Evolutionary conservation across 331 rosid species (phyloP), one percentile per base, ranked within the genome.

Genomic region (Erythrophleum ivorense): DNA sequence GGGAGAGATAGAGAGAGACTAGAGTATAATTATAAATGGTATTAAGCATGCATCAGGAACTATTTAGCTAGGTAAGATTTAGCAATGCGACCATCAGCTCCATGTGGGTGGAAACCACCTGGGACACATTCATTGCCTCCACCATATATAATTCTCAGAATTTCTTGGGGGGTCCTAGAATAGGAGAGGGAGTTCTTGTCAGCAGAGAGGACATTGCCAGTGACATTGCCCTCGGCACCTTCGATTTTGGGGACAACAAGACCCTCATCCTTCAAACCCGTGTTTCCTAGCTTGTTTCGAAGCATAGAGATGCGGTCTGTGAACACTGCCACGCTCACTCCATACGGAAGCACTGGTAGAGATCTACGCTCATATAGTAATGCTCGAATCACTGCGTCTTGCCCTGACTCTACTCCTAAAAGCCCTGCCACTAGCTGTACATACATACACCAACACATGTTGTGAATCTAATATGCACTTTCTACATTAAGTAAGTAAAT

Each of bases 341-440:
- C 88, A 41, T 91, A 91, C 0, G 90, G 91, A 0, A 36, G 9
- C 65, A 91, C 84, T 73, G 68, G 3, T 78, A 89, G 21, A 84
- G 76, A 73, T 84, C 33, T 49, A 79, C 48, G 67, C 87, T 55
- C 71, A 40, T 65, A 65, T 6, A 36, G 9, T 14, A 65, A 15
- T 2, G 48, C 71, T 65, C 48, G 48, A 33, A 91, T 87, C 2
- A 86, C 88, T n/a, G 94, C 92, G 75, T 91, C 92, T 81, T 89
- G 91, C 11, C 92, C 92, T 6, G 92, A 82, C 82, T 91, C 92
- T 63, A 87, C 90, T 2, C 85, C 91, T 53, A 91, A 57, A 62
- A 87, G 92, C 10, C 90, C 91, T 7, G 90, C 90, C 60, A 89
- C 94, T 6, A 89, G 82, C 91, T 87, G 74, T 36, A 18, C 1